phyloP scores from a whole-genome alignment of 2,329 filamentous ascomycete genomes.

The Volutella citrinella region DNA sequence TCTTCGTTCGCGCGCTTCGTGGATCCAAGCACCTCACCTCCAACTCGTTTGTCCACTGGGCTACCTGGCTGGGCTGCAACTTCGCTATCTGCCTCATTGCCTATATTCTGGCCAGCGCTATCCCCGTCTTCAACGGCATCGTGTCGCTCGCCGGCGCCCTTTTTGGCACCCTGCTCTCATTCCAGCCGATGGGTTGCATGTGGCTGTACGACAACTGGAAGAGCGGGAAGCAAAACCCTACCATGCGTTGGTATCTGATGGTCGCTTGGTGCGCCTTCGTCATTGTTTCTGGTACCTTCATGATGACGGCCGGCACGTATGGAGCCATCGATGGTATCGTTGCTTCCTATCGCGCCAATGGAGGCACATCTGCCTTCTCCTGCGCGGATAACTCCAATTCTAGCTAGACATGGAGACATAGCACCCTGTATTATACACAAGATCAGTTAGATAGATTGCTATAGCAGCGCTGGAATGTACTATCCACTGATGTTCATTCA shows the following conservation, averaged over 20 bases:
- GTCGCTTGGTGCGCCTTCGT: conserved; percentile 16
- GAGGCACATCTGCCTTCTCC: conserved; percentile 35
- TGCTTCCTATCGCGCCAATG: conserved; percentile 28
- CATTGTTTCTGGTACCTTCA: conserved; percentile 6
- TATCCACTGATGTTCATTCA: too few species aligned
- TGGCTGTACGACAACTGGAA: conserved; percentile 22
- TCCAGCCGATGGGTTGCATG: conserved; percentile 22
- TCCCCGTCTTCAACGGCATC: conserved; percentile 13
- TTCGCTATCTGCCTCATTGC: conserved; percentile 13
- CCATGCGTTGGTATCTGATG: conserved; percentile 15
- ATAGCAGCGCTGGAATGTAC: too few species aligned
- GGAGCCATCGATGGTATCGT: conserved; percentile 5
- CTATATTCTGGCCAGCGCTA: conserved; percentile 22
- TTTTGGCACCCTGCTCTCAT: conserved; percentile 23
- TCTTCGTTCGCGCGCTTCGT: conserved; percentile 5
- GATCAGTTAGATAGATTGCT: too few species aligned
- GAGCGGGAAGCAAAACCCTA: neutral
- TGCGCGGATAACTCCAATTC: conserved; percentile 39
- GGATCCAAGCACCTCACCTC: conserved; percentile 6
- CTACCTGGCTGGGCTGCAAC: conserved; percentile 13
- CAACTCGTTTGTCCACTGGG: conserved; percentile 6
- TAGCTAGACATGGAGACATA: too few species aligned
- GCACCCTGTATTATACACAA: too few species aligned
- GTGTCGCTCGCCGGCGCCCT: conserved; percentile 24
- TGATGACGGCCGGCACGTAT: conserved; percentile 7